Evolutionary conservation across 306 rosid genomes (phyloP), one percentile per base, ranked within the genome.

Genomic region (Trifolium fragiferum): DNA sequence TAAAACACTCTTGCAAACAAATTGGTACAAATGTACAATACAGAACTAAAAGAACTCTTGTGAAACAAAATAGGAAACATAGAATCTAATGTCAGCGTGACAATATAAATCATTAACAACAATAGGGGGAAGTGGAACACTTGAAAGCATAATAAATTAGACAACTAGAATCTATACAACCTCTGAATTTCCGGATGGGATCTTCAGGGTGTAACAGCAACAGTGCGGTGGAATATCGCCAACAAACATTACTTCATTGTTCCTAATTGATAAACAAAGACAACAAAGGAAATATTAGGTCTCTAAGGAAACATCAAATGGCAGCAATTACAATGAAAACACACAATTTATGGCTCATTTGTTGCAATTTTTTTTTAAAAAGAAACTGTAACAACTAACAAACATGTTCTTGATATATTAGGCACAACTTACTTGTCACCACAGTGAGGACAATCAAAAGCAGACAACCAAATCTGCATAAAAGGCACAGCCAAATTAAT

Each of bases 201-300:
- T 88, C 85, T 76, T 77, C 82, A 93, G 73, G 40, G 69, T 14
- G 81, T 89, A 90, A 78, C 81, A 76, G 75, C 98, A 90, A 27
- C 98, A 95, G 30, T 91, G 90, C 0, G 86, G 87, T 76, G 86
- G 98, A 69, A 93, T 84, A 80, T 93, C 92, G 8, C 97, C 98
- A 5, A 96, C 97, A 86, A 90, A 90, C 92, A 90, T 97, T 10
- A 90, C 97, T 72, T 90, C 97, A 66, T 90, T 93, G 75, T 90
- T 93, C 87, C 97, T 93, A 76, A 74, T 32, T 1, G 44, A 72
- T 49, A 57, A 60, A 61, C 43, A 74, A 43, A 74, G 54, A 51
- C 59, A 51, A 9, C 59, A 18, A 18, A 18, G 27, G 59, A 51
- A 8, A 51, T 51, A 51, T 51, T 18, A 51, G 5, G 23, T 51